Conservation (phyloP, 2,329 filamentous ascomycete genomes). For the Trichoderma sp. region DNA sequence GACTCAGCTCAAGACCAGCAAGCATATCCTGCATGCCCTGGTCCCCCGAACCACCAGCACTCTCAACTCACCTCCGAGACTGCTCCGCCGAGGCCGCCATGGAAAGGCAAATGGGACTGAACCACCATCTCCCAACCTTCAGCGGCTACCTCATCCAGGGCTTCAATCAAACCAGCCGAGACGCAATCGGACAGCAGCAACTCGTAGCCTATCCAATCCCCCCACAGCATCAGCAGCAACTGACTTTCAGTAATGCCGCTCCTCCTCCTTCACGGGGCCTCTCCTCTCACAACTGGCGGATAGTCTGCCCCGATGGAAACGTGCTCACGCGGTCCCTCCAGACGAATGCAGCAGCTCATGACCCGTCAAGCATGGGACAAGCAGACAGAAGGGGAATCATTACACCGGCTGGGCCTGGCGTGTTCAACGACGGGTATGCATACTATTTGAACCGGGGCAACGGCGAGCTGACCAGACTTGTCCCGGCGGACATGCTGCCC, state of each 20-base stretch:
- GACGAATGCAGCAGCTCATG: background rate
- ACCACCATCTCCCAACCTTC: background rate
- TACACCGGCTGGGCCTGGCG: background rate
- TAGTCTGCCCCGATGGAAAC: background rate
- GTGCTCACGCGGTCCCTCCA: background rate
- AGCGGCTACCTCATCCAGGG: conserved; percentile 1
- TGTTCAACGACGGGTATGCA: conserved; percentile 38
- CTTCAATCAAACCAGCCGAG: background rate
- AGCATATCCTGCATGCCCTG: conserved; percentile 19
- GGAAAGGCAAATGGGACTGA: conserved; percentile 11
- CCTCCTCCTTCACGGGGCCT: conserved; percentile 3
- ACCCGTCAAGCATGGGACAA: background rate
- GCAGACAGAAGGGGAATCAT: background rate
- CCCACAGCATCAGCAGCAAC: conserved; percentile 11
- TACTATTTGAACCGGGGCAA: conserved; percentile 59
- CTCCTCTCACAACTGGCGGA: conserved; percentile 19
- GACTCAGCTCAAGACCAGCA: conserved; percentile 19
- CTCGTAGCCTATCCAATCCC: background rate
- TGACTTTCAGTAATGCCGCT: background rate
- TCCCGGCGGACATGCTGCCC: conserved; percentile 58
- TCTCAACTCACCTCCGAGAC: conserved; percentile 17
- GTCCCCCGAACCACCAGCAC: background rate
- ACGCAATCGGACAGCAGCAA: background rate
- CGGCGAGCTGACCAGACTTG: conserved; percentile 56
- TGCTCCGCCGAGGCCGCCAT: conserved; percentile 23